Percentiles rank a stretch among this genome's conserved stretches.
Evolutionary conservation across 345 rosid species (phyloP).

Genomic region (Sapria himalayana): DNA sequence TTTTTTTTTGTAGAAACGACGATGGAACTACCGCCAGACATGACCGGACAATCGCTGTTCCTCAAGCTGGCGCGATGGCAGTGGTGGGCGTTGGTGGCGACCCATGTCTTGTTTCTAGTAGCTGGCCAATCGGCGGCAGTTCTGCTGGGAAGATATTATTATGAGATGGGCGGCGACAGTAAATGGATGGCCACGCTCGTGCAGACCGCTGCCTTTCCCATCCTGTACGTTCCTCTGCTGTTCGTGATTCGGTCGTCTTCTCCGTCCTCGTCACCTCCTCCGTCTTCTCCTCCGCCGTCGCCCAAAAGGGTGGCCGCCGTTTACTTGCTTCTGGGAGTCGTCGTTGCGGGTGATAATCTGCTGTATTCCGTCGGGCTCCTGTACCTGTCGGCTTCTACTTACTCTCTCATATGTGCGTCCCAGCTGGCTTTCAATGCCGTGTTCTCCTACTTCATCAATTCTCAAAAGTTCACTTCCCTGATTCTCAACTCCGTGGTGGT

Average conservation of each 20-base stretch:
- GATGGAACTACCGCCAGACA: too few relatives aligned
- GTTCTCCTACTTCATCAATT: constrained; percentile 55
- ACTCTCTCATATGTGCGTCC: constrained; percentile 54
- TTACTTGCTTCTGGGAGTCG: constrained; percentile 36
- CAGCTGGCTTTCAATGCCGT: constrained; percentile 63
- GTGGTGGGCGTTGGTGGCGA: constrained; percentile 36
- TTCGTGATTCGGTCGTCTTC: constrained; percentile 20
- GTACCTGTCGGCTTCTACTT: constrained; percentile 65
- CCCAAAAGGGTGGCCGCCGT: constrained; percentile 14
- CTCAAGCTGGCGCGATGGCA: constrained; percentile 25
- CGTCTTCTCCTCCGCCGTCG: constrained; percentile 18
- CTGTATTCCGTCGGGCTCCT: constrained; percentile 50
- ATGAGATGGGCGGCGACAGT: constrained; percentile 47
- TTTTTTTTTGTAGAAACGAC: too few relatives aligned
- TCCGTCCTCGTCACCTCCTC: constrained; percentile 18
- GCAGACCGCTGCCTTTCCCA: constrained; percentile 47
- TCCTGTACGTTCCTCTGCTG: constrained; percentile 37
- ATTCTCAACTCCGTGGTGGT: constrained; percentile 35
- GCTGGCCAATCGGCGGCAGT: constrained; percentile 52
- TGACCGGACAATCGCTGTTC: constrained; percentile 7
- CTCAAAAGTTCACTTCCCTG: constrained; percentile 44
- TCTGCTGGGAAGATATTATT: constrained; percentile 45
- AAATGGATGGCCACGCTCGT: constrained; percentile 50
- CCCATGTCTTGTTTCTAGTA: constrained; percentile 24
- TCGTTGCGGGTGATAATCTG: constrained; percentile 45